phyloP scores from a whole-genome alignment of 176 grass and related monocot genomes.

The Eragrostis nindensis region DNA sequence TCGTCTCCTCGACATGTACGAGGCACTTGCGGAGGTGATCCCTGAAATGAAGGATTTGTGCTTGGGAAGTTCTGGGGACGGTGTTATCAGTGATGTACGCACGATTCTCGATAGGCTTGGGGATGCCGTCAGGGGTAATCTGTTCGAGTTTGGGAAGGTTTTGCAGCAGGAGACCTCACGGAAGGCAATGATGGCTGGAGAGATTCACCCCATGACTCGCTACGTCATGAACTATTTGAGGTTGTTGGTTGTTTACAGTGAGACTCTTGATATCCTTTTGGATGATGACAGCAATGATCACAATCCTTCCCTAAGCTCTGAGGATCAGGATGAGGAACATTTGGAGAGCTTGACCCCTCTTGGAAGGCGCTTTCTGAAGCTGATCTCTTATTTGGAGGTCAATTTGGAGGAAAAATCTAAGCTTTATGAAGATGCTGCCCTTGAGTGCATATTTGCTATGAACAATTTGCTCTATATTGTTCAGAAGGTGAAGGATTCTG shows the following conservation, averaged over 20 bases:
- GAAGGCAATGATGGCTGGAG: constrained; percentile 66
- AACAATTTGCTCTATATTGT: constrained; percentile 96
- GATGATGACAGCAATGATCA: constrained; percentile 46
- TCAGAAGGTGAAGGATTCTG: constrained; percentile 86
- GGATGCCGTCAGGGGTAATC: constrained; percentile 70
- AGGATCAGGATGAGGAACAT: constrained; percentile 59
- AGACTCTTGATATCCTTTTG: constrained; percentile 71
- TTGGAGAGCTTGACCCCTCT: constrained; percentile 66
- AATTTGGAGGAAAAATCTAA: constrained; percentile 97
- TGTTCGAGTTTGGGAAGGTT: constrained; percentile 80
- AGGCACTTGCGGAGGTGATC: constrained; percentile 76
- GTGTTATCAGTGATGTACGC: constrained; percentile 71
- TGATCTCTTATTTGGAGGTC: constrained; percentile 85
- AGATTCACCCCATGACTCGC: constrained; percentile 89
- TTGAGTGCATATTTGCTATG: constrained; percentile 94
- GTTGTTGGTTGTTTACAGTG: constrained; percentile 72
- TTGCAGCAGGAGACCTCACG: constrained; percentile 75
- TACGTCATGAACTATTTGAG: constrained; percentile 97
- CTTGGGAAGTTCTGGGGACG: constrained; percentile 55
- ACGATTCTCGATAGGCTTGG: constrained; percentile 74
- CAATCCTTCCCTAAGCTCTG: constrained; percentile 19
- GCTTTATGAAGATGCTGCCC: constrained; percentile 81
- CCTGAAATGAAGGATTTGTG: constrained; percentile 79
- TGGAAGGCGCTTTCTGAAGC: constrained; percentile 57
- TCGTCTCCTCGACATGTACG: constrained; percentile 87